A percentile compares a stretch with the other conserved stretches of the same genome.
These are phyloP conservation scores for Taxawa tesnikishii DNA, from an alignment of 2,329 filamentous ascomycete genomes.

Conservation along the genomic window DNA sequence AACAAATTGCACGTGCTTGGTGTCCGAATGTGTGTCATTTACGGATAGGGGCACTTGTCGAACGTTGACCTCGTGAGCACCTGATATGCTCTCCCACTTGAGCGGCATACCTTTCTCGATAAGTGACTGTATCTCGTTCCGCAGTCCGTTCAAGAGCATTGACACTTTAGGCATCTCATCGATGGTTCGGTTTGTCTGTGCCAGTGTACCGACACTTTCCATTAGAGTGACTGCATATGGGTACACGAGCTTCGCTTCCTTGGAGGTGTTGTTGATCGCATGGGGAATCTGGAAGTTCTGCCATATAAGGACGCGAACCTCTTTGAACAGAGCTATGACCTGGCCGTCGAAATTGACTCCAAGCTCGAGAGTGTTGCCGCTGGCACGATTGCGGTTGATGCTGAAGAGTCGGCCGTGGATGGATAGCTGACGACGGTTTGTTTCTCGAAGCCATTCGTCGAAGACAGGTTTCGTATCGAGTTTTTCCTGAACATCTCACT, in stretches of 20 bases:
- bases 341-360: slow-evolving; percentile 94
- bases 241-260: slow-evolving; percentile 97
- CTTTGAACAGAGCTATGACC: slow-evolving; percentile 96
- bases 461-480: slow-evolving; percentile 89
- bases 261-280: slow-evolving; percentile 86
- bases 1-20: slow-evolving; percentile 93
- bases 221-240: slow-evolving; percentile 96
- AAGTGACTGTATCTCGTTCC: slow-evolving; percentile 76
- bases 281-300: slow-evolving; percentile 90
- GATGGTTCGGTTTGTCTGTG: slow-evolving; percentile 78
- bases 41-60: slow-evolving; percentile 48
- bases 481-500: slow-evolving; percentile 89
- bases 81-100: slow-evolving; percentile 95
- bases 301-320: slow-evolving; percentile 92
- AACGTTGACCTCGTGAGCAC: slow-evolving; percentile 85
- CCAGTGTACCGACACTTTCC: slow-evolving; percentile 92
- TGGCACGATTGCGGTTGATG: slow-evolving; percentile 77
- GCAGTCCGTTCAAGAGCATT: slow-evolving; percentile 77
- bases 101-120: slow-evolving; percentile 80
- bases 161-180: slow-evolving; percentile 76
- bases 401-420: slow-evolving; percentile 89
- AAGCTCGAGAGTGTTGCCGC: slow-evolving; percentile 78
- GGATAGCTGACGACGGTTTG: slow-evolving; percentile 74
- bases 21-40: slow-evolving; percentile 51
- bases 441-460: slow-evolving; percentile 88